Base-by-base conservation (phyloP, 495 filamentous ascomycete species). In the Cercophora newfieldiana region DNA sequence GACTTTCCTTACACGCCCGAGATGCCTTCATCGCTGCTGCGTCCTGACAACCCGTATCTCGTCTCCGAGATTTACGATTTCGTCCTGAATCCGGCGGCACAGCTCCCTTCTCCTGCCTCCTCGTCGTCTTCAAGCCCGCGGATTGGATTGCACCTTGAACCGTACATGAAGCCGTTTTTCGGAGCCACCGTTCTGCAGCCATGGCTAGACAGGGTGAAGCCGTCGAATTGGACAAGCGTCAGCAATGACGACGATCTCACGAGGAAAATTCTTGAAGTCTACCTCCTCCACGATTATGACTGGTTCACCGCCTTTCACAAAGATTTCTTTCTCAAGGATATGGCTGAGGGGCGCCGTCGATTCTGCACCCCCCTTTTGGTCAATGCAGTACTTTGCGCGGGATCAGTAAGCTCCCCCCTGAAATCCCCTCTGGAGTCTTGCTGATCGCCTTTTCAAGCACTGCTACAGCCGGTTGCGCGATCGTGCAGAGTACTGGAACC, bases 331-430 rank as follows among this genome's bases (percentile, higher is more conserved):
- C 63, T 81, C 7, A 59, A 78, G 37, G 78, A 79, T 31, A 73
- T 81, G 74, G 72, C 64, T 28, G 63, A 56, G 14, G 72, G 65
- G 7, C 66, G 57, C 1, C 61, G 54, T 1, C 72, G 75, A 1
- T 80, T 78, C 69, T 81, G 78, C 30, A 79, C 78, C 2, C 49
- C 61, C 26, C 63, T 81, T 1, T 61, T 81, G 30, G 77, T 77
- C 56, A 81, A 81, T 26, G 67, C 74, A 21, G 33, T 79, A 5
- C 69, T 80, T 22, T 74, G 75, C 22, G 31, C 68, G 2, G 76
- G 76, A 67, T 78, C 69, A 31, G 78, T 80, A 71, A 76, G 77
- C 75, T 12, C 16, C 29, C n/a, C n/a, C n/a, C 1, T 33, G 44
- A 26, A 44, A 31, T n/a, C 12, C 37, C 55, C n/a, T 25, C 8